Percentiles rank a stretch among this genome's conserved stretches.
These are phyloP conservation scores for Margaritispora aquatica DNA, from an alignment of 495 filamentous ascomycete species.

Conservation along the genomic window DNA sequence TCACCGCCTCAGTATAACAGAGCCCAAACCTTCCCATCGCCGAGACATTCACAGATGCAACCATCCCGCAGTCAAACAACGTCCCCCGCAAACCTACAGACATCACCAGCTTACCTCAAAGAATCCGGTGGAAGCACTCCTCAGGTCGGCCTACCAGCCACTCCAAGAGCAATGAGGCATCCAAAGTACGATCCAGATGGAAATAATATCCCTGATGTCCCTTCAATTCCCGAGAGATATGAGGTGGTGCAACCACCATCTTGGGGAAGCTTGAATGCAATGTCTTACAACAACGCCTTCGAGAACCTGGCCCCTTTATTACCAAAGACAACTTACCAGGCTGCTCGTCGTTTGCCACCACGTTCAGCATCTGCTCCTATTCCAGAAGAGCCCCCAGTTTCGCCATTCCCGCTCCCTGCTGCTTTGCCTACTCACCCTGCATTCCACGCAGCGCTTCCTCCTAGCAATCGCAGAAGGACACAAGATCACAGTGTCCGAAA, in stretches of 20 bases:
- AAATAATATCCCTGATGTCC: constrained; percentile 55
- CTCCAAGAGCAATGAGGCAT: constrained; percentile 79
- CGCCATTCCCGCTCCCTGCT: constrained; percentile 32
- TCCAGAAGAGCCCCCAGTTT: constrained; percentile 45
- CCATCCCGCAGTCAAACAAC: constrained; percentile 41
- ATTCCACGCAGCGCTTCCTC: constrained; percentile 47
- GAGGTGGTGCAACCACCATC: constrained; percentile 25
- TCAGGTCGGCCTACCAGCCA: constrained; percentile 69
- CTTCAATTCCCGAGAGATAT: constrained; percentile 54
- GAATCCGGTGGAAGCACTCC: constrained; percentile 19
- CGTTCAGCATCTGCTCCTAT: constrained; percentile 72
- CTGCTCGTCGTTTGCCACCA: constrained; percentile 49
- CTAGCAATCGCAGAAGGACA: constrained; percentile 32
- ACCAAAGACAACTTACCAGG: constrained; percentile 61
- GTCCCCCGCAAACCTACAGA: constrained; percentile 36
- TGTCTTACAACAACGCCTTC: constrained; percentile 27
- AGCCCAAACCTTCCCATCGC: constrained; percentile 30
- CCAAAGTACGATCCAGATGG: constrained; percentile 58
- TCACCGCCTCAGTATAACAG: constrained; percentile 26
- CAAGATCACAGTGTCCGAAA: constrained; percentile 28
- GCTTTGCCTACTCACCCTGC: constrained; percentile 51
- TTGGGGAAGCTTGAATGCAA: constrained; percentile 22
- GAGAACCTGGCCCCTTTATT: constrained; percentile 32
- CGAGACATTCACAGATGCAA: constrained; percentile 27
- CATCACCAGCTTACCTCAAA: constrained; percentile 39